These are phyloP conservation scores for Yarrowia sp. DNA, from an alignment of 805 yeast species.

Conservation along the genomic window DNA sequence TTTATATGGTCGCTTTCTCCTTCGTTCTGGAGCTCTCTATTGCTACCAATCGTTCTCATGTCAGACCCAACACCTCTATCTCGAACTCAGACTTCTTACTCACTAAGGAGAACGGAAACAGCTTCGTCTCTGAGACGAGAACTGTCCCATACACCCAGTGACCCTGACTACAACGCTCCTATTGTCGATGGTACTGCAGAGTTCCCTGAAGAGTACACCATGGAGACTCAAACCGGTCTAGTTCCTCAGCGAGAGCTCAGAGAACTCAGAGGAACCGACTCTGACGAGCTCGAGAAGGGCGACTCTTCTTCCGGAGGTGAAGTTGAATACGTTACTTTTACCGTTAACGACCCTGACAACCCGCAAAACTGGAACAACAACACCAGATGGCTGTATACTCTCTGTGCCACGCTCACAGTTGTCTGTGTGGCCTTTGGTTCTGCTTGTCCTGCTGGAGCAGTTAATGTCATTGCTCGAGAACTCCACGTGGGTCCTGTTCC, in stretches of 20 bases:
- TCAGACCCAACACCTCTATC: slow-evolving; percentile 5
- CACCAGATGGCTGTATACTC: slow-evolving; percentile 58
- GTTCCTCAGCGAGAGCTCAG: slow-evolving; percentile 60
- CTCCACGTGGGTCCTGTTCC: slow-evolving; percentile 79
- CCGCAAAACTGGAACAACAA: slow-evolving; percentile 81
- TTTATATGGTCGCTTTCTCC: neutral
- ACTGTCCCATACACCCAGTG: slow-evolving; percentile 54
- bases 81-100: slow-evolving; percentile 4
- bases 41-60: neutral
- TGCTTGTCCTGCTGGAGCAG: slow-evolving; percentile 86
- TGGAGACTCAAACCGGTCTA: slow-evolving; percentile 87
- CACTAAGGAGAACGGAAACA: slow-evolving; percentile 28
- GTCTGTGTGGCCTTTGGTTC: slow-evolving; percentile 94
- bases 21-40: neutral
- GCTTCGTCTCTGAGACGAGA: slow-evolving; percentile 14
- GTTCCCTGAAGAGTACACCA: slow-evolving; percentile 90
- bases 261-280: slow-evolving; percentile 30
- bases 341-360: slow-evolving; percentile 80
- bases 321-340: slow-evolving; percentile 82
- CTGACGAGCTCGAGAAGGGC: slow-evolving; percentile 48
- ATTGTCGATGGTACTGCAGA: slow-evolving; percentile 52
- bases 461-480: slow-evolving; percentile 68
- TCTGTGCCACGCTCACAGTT: slow-evolving; percentile 72
- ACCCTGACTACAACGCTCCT: slow-evolving; percentile 59
- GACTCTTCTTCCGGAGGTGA: slow-evolving; percentile 55